A percentile compares a stretch with the other conserved stretches of the same genome.
phyloP scores from a whole-genome alignment of 805 yeast species.

The Suhomyces xylopsoci region DNA sequence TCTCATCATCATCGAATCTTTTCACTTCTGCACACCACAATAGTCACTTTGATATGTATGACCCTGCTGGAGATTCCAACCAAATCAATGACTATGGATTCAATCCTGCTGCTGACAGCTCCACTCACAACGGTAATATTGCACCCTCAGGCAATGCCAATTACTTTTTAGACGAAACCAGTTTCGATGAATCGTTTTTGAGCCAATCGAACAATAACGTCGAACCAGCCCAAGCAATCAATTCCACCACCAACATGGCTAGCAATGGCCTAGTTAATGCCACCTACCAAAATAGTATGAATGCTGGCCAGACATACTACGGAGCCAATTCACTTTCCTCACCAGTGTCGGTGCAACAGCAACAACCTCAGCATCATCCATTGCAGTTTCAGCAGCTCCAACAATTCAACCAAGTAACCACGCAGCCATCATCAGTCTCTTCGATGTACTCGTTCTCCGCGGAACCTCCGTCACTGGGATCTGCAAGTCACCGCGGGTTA shows the following conservation, averaged over 20 bases:
- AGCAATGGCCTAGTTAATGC: neutral
- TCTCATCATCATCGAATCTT: conserved; percentile 8
- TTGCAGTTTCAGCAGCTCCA: conserved; percentile 2
- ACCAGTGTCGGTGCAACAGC: neutral
- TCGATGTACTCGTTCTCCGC: conserved; percentile 1
- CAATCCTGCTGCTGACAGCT: conserved; percentile 2
- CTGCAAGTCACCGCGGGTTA: neutral
- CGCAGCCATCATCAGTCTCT: neutral
- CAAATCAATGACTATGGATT: conserved; percentile 10
- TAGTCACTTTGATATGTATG: conserved; percentile 17
- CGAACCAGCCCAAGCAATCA: neutral
- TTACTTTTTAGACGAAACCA: conserved; percentile 4
- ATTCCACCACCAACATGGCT: neutral
- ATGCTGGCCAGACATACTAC: conserved; percentile 9
- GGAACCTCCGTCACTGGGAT: neutral
- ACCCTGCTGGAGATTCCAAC: conserved; percentile 13
- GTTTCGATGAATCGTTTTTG: conserved; percentile 6
- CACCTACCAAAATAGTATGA: conserved; percentile 3
- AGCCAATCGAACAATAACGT: neutral
- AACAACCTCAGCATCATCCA: conserved; percentile 1
- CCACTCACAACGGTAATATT: neutral
- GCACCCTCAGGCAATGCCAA: neutral
- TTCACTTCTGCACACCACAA: conserved; percentile 2
- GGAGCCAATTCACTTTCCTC: neutral
- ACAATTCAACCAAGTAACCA: neutral